Evolutionary conservation across 164 flowering plant genomes (phyloP), one percentile per base, ranked within the genome.

Genomic region (Piper betle): DNA sequence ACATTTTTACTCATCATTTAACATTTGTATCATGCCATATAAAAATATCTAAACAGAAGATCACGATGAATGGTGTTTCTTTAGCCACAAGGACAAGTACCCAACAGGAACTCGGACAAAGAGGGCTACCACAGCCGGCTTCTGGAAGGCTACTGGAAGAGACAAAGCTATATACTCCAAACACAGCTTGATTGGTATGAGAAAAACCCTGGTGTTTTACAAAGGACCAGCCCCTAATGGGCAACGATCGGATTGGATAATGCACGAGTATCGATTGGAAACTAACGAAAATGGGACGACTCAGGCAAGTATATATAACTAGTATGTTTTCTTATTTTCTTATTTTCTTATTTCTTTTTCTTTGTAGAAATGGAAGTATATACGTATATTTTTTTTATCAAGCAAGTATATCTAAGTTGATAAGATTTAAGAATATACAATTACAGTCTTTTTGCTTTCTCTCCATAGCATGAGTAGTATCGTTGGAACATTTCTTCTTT

Each of bases 121-220:
- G 68, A 77, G 97, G 69, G 96, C 97, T n/a, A 91, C 97, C 39
- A 82, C 84, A 72, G 93, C 95, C 20, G 98, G 98, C 37, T 92
- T 92, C 61, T 92, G 98, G 98, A 92, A 92, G 69, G 98, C 98
- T 16, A 92, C 98, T 5, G 98, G 98, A 72, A 80, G 98, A 70
- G 98, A 92, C 70, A 92, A 92, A 74, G 84, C 93, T 15, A 87
- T 92, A 37, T 89, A 84, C 69, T 67, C 78, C 3, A 88, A 83
- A 79, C 83, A 84, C 54, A 67, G 72, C 67, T 66, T 92, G 71
- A 60, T 92, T 67, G 98, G 98, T 39, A 89, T 92, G 98, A 81
- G 98, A 68, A 92, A 89, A 74, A 89, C 96, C 43, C 57, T 92
- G 62, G 98, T 92, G 13, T 92, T 87, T 64, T 92, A 92, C 59